Base-by-base conservation (phyloP, 1,139 yeast species). In the Candida buenavistaensis region DNA sequence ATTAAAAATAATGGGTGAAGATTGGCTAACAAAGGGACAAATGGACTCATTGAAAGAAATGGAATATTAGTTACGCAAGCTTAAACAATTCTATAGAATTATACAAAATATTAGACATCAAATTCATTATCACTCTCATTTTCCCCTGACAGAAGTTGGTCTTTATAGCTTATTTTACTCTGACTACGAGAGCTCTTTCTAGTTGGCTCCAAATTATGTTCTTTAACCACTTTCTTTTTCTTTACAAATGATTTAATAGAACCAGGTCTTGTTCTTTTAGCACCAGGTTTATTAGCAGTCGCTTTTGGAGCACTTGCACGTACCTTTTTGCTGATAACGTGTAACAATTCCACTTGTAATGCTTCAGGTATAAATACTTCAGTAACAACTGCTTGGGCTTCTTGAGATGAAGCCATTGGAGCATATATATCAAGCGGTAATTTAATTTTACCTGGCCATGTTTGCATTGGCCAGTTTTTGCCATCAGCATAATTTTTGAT, bases 381-480 rank as follows among this genome's bases (percentile, higher is more conserved):
- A 2, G 74, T 57, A 2, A 73, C 67, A 39, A 73, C 55, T 7
- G 50, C 50, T 41, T 72, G 77, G 1, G 76, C 75, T 43, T 71
- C 77, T 17, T 55, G 51, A 6, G 65, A 51, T 26, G 67, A 57
- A 2, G 62, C 54, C 71, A 82, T 80, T 1, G 85, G 78, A 9
- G 68, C 62, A 56, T 71, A 87, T 8, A 84, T 57, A 49, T 86
- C 95, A 9, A 69, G 59, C 0, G 94, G 82, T 17, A 88, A 58
- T 23, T 75, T 75, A 19, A 84, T 57, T 47, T 81, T 83, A 1
- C 92, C 94, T 0, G 96, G 95, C 80, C 92, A 89, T 0, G 90
- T 79, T 21, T 80, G 76, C 41, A 85, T 66, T 14, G 75, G 74
- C 95, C 96, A 87, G 33, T 68, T 70, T 48, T 72, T 78, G 12